phyloP scores from a whole-genome alignment of 129 eudicot genomes.

The Centella asiatica region DNA sequence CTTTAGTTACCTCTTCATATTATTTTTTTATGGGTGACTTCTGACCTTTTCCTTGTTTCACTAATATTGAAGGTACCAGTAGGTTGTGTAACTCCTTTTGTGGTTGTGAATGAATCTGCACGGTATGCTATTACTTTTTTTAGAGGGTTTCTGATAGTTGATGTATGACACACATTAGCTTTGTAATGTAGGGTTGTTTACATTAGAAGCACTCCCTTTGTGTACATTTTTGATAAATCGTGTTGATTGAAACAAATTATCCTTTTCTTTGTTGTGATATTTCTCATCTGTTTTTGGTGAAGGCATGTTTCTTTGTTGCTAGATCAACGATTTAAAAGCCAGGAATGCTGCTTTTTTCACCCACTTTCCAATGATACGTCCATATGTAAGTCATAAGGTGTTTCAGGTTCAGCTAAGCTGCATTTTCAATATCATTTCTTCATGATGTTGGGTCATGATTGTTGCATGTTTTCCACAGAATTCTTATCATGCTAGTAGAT shows the following conservation, averaged over 20 bases:
- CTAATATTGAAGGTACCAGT: slow-evolving; percentile 60
- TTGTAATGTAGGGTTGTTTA: background rate
- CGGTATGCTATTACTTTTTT: slow-evolving; percentile 32
- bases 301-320: slow-evolving; percentile 77
- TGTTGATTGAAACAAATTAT: background rate
- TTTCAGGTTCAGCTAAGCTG: too few species aligned
- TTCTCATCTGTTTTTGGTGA: slow-evolving; percentile 18
- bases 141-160: background rate
- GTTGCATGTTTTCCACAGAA: too few species aligned
- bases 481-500: too few species aligned
- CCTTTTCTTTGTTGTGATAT: background rate
- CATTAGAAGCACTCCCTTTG: background rate
- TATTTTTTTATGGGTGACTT: background rate
- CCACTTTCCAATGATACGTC: slow-evolving; percentile 87
- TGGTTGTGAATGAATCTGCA: slow-evolving; percentile 81
- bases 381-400: slow-evolving; percentile 45
- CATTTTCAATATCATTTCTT: too few species aligned
- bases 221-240: background rate
- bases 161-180: background rate
- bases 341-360: slow-evolving; percentile 81
- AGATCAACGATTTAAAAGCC: slow-evolving; percentile 68
- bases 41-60: background rate
- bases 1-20: background rate
- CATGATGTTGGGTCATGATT: too few species aligned
- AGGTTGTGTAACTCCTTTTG: slow-evolving; percentile 95